Conservation (phyloP, 169 alveolate genomes). For the Ichthyophthirius multifiliis region DNA sequence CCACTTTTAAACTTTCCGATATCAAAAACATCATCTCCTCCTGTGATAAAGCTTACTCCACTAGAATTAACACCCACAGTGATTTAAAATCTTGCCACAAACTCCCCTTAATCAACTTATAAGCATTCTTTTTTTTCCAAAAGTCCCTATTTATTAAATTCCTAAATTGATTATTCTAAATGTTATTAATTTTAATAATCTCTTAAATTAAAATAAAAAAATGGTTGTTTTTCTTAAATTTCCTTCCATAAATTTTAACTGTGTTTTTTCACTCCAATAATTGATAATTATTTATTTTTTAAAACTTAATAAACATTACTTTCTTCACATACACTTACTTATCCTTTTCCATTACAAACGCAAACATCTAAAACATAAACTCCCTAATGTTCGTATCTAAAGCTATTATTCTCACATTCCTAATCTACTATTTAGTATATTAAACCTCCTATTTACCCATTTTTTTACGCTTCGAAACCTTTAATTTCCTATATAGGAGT, state of each 20-base stretch:
- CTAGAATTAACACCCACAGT: slow-evolving; percentile 50
- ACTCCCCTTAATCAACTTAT: slow-evolving; percentile 87
- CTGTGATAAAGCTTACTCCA: not conserved
- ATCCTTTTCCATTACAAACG: slow-evolving; percentile 88
- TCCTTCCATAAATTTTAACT: slow-evolving; percentile 93
- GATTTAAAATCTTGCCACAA: slow-evolving; percentile 93
- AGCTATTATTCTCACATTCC: not conserved
- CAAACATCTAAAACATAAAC: slow-evolving; percentile 93
- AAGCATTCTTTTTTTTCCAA: slow-evolving; percentile 91
- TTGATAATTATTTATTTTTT: slow-evolving; percentile 90
- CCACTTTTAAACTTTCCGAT: too few species aligned
- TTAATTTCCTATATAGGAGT: not conserved
- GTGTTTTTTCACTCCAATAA: slow-evolving; percentile 83
- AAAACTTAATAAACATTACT: slow-evolving; percentile 93
- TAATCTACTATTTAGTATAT: not conserved
- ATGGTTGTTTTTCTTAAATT: slow-evolving; percentile 86
- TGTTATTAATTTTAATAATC: slow-evolving; percentile 84
- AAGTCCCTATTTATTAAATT: slow-evolving; percentile 94
- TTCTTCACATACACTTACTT: slow-evolving; percentile 76
- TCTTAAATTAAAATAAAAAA: slow-evolving; percentile 83
- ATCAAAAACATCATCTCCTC: too few species aligned
- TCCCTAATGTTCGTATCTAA: slow-evolving; percentile 73
- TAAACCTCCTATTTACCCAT: not conserved
- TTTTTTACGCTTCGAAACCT: not conserved
- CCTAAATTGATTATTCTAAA: slow-evolving; percentile 91